A percentile compares a stretch with the other conserved stretches of the same genome.
These are phyloP conservation scores for Microbotryum lychnidis-dioicae DNA, from an alignment of 1,284 basidiomycete species.

Conservation along the genomic window DNA sequence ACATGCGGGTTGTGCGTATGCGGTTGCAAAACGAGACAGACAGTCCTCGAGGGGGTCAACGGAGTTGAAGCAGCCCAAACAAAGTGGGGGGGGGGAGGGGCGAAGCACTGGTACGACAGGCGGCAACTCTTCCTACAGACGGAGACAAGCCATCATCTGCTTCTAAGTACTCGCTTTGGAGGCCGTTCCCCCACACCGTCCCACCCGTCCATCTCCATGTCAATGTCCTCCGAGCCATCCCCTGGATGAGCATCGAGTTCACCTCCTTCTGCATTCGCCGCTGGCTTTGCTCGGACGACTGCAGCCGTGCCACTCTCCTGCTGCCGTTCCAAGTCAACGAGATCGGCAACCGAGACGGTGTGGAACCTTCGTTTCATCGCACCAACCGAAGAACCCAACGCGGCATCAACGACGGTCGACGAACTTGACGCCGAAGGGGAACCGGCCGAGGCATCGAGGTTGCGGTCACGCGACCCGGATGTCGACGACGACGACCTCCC, in stretches of 20 bases:
- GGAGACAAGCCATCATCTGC: no score
- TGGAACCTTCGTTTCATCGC: constrained; percentile 19
- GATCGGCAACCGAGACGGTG: neutral
- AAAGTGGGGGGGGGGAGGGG: no score
- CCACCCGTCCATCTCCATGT: constrained; percentile 21
- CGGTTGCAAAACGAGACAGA: no score
- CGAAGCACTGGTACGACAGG: no score
- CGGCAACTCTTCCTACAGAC: no score
- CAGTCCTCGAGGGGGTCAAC: no score
- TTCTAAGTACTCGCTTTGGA: constrained; percentile 5
- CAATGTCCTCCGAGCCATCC: constrained; percentile 1
- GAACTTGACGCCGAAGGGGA: no score
- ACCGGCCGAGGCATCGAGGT: no score
- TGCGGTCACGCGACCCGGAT: no score
- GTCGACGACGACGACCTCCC: no score
- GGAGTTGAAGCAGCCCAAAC: no score
- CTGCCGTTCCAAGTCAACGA: constrained; percentile 3
- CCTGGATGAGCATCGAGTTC: constrained; percentile 7
- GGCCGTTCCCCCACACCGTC: constrained; percentile 21
- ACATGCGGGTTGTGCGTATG: no score
- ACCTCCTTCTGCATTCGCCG: neutral
- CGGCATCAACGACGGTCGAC: neutral
- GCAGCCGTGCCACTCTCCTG: neutral
- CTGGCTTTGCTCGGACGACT: neutral
- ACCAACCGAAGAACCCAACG: neutral